Base-by-base conservation (phyloP, 2,329 filamentous ascomycete species). In the Davidsoniella virescens region DNA sequence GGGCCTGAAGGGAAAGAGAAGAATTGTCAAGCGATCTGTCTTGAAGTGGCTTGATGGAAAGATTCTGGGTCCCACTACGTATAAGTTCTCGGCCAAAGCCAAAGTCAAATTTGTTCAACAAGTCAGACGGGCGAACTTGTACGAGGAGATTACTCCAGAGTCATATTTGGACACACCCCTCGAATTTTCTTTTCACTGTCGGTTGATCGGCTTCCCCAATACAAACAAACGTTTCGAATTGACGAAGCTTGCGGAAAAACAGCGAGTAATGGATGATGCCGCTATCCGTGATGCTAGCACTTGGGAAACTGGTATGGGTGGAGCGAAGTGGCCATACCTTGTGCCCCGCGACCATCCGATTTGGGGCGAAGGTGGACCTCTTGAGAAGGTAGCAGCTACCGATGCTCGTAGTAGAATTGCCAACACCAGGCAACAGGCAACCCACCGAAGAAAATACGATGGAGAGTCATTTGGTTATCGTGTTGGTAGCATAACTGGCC, bases 321-420 rank as follows among this genome's bases (percentile, higher is more conserved):
- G 50, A 45, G 44, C 10, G 33, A 23, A 12, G 36, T 50, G 49
- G 49, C 49, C 49, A 16, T 45, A 43, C 10, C 36, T 33, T 25
- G 49, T 50, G 8, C 49, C 49, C 2, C 36, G 49, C 3, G 23
- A 50, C 18, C 49, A 50, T 29, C 40, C 50, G 16, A 48, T 52
- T 16, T 52, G 50, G 50, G 50, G 50, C 20, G 49, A 44, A 14
- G 44, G 47, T 26, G 41, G 44, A 2, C 41, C 50, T 26, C 39
- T 52, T 14, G 50, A 48, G 29, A 48, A 48, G 36, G 46, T 48
- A 17, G 20, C 33, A 4, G 50, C 50, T 4, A 44, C 46, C 2
- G 46, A 48, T 26, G 45, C 45, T 17, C 48, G 44, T 7, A 39
- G 41, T 16, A 20, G 16, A 14, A 41, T 44, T 33, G 44, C 45